These are phyloP conservation scores for Pseudisothecium myosuroides DNA, from an alignment of 225 moss, liverwort and hornwort genomes.

Conservation along the genomic window DNA sequence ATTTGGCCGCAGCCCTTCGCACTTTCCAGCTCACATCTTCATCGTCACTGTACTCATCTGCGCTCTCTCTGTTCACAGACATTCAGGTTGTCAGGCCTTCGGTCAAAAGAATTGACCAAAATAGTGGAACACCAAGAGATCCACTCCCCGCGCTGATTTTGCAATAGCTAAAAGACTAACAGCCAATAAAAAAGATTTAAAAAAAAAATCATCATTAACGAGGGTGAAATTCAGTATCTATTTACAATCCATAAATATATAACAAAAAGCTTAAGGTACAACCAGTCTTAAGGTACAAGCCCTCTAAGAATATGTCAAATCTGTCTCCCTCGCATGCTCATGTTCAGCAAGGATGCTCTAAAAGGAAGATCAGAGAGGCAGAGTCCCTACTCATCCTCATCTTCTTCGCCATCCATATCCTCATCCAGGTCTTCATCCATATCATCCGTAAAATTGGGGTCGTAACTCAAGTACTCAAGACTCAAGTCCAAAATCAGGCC, in stretches of 20 bases:
- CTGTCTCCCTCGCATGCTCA: background rate
- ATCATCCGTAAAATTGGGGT: slow-evolving; percentile 99
- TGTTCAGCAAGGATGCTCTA: slow-evolving; percentile 11
- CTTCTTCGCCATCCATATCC: slow-evolving; percentile 97
- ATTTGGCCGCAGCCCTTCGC: slow-evolving; percentile 85
- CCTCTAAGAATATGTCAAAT: background rate
- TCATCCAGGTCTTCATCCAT: slow-evolving; percentile 98
- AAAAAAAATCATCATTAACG: background rate
- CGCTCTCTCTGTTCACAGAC: slow-evolving; percentile 66
- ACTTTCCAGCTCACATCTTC: slow-evolving; percentile 99
- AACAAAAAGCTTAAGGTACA: no score
- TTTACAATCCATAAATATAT: slow-evolving; percentile 11
- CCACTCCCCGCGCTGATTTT: background rate
- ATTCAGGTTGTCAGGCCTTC: slow-evolving; percentile 4
- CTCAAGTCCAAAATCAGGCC: slow-evolving; percentile 74
- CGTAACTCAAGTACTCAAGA: slow-evolving; percentile 95
- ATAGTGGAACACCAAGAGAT: background rate
- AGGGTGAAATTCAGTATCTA: background rate
- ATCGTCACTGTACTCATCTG: slow-evolving; percentile 99
- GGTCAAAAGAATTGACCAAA: background rate
- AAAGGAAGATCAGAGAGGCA: background rate
- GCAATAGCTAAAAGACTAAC: background rate
- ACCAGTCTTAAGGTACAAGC: background rate
- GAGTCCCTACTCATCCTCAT: slow-evolving; percentile 86
- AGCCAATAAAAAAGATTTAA: background rate